A percentile compares a stretch with the other conserved stretches of the same genome.
Conservation (phyloP, 371 early-diverging fungal species). For the Mortierella sp. region DNA sequence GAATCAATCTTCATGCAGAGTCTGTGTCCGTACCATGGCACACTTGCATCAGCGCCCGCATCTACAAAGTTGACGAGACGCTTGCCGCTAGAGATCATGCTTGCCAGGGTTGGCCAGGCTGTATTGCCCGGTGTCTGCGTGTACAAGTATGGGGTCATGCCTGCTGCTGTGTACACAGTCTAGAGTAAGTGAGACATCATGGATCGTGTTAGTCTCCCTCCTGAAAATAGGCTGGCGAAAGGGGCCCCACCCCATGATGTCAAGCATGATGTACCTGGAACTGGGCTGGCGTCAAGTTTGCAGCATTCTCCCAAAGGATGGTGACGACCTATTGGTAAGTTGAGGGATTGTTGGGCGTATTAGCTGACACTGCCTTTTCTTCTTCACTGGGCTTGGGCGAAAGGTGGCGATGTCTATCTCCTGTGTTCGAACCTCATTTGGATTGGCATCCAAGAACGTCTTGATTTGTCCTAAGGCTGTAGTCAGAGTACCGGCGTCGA, state of each 20-base stretch:
- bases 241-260: not conserved
- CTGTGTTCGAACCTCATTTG: conserved; percentile 61
- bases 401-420: not conserved
- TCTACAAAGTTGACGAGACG: conserved; percentile 76
- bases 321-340: conserved; percentile 62
- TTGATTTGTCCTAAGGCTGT: conserved; percentile 62
- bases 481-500: conserved; percentile 70
- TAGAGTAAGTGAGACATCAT: conserved; percentile 1
- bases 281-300: conserved; percentile 57
- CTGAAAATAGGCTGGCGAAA: not conserved
- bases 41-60: conserved; percentile 59
- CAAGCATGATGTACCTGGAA: conserved; percentile 46
- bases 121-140: conserved; percentile 54
- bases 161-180: conserved; percentile 64
- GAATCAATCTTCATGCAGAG: not conserved
- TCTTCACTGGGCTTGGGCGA: too few species aligned
- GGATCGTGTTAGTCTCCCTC: not conserved
- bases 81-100: conserved; percentile 73
- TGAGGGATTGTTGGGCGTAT: not conserved
- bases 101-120: conserved; percentile 75
- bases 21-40: conserved; percentile 66
- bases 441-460: conserved; percentile 70
- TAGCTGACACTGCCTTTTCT: not conserved
- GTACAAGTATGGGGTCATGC: conserved; percentile 65
- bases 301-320: conserved; percentile 77